These are phyloP conservation scores for Terfezia boudieri DNA, from an alignment of 495 filamentous ascomycete species.

Conservation along the genomic window DNA sequence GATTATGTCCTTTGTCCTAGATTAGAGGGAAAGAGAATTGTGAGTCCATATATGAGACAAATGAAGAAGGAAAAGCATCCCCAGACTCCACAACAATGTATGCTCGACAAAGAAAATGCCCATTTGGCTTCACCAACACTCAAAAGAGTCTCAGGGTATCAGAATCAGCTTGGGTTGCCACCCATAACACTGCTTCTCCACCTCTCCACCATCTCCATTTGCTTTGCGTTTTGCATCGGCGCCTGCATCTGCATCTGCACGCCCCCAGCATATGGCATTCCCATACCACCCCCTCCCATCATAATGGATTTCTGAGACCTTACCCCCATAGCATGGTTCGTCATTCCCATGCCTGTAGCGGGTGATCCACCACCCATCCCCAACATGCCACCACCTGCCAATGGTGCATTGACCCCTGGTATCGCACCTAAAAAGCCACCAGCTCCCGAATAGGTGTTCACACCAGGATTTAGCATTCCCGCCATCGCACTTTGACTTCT, in stretches of 20 bases:
- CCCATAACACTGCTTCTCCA: constrained; percentile 65
- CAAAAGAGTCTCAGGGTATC: too few species aligned
- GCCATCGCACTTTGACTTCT: constrained; percentile 8
- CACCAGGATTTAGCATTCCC: constrained; percentile 5
- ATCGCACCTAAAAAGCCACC: constrained; percentile 12
- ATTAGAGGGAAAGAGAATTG: too few species aligned
- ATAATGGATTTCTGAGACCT: constrained; percentile 9
- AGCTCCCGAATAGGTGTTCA: constrained; percentile 3
- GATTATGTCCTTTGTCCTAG: too few species aligned
- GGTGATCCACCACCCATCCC: constrained; percentile 10
- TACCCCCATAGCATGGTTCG: not conserved
- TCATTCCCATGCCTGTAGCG: constrained; percentile 10
- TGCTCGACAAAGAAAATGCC: too few species aligned
- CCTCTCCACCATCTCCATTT: constrained; percentile 63
- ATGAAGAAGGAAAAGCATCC: too few species aligned
- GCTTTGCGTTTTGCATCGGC: constrained; percentile 27
- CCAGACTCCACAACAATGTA: too few species aligned
- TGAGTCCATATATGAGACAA: too few species aligned
- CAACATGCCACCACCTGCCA: constrained; percentile 8
- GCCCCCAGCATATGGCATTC: not conserved
- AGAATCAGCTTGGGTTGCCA: not conserved
- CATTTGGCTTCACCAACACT: too few species aligned
- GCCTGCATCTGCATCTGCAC: constrained; percentile 6
- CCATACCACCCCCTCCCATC: constrained; percentile 6
- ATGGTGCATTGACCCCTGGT: constrained; percentile 12